A percentile compares a stretch with the other conserved stretches of the same genome.
Evolutionary conservation across 345 rosid species (phyloP).

Genomic region (Brassica juncea): DNA sequence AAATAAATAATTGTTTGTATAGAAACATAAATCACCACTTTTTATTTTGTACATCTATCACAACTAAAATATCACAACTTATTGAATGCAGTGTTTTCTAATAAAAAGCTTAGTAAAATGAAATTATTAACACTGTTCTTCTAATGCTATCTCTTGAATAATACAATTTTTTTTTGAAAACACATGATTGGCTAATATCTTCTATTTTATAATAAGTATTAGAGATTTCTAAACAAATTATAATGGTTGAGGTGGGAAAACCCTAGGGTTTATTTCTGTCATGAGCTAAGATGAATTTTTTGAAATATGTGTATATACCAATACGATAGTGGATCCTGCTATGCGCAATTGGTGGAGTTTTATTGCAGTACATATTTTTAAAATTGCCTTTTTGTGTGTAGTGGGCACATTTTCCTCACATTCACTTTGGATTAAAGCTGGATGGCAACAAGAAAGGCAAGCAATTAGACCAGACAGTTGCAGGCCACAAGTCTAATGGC

Average conservation of each 20-base stretch:
- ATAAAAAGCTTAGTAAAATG: not conserved
- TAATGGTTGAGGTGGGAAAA: not conserved
- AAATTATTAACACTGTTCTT: no score
- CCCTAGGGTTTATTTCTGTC: constrained; percentile 22
- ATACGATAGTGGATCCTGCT: constrained; percentile 39
- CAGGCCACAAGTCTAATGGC: constrained; percentile 65
- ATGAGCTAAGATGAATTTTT: not conserved
- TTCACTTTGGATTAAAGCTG: constrained; percentile 86
- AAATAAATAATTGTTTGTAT: not conserved
- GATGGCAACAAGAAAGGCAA: constrained; percentile 74
- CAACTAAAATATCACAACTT: no score
- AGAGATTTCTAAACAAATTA: constrained; percentile 3
- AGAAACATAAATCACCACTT: no score
- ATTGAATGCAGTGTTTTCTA: not conserved
- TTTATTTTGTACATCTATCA: no score
- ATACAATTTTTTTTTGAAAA: not conserved
- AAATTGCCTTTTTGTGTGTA: constrained; percentile 30
- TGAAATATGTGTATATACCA: constrained; percentile 13
- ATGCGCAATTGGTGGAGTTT: constrained; percentile 36
- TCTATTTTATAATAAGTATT: not conserved
- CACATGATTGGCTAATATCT: no score
- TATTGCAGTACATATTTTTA: not conserved
- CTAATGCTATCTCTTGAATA: no score
- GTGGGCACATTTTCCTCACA: constrained; percentile 98
- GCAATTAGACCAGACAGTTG: constrained; percentile 60